Conservation (phyloP, 164 flowering plant species). For the Magnolia officinalis region DNA sequence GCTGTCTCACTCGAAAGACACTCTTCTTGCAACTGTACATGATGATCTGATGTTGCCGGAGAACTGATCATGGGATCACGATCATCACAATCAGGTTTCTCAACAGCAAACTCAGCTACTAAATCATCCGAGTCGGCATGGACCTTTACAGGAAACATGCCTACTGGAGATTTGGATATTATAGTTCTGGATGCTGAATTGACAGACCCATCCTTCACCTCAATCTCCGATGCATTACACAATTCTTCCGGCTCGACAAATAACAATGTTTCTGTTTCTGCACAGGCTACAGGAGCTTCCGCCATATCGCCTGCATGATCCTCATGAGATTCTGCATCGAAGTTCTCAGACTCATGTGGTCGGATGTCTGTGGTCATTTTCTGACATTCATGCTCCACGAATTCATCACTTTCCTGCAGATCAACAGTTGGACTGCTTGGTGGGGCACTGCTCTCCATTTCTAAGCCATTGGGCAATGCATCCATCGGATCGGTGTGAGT, state of each 20-base stretch:
- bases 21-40: slow-evolving; percentile 12
- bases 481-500: slow-evolving; percentile 10
- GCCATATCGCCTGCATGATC: slow-evolving; percentile 4
- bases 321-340: neutral
- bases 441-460: slow-evolving; percentile 14
- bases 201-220: slow-evolving; percentile 15
- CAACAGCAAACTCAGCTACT: slow-evolving; percentile 6
- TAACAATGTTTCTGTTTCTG: slow-evolving; percentile 16
- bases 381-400: slow-evolving; percentile 16
- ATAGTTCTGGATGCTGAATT: slow-evolving; percentile 10
- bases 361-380: slow-evolving; percentile 19
- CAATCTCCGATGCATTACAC: slow-evolving; percentile 11
- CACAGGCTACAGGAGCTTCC: slow-evolving; percentile 18
- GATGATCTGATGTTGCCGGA: slow-evolving; percentile 12
- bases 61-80: slow-evolving; percentile 11
- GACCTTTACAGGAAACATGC: slow-evolving; percentile 5
- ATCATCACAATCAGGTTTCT: slow-evolving; percentile 8
- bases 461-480: slow-evolving; percentile 15
- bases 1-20: slow-evolving; percentile 9
- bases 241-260: slow-evolving; percentile 13
- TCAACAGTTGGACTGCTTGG: slow-evolving; percentile 14
- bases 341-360: slow-evolving; percentile 17
- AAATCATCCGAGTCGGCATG: slow-evolving; percentile 14
- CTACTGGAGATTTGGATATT: slow-evolving; percentile 6
- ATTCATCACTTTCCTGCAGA: slow-evolving; percentile 13